Evolutionary conservation across 2,329 filamentous ascomycete species (phyloP), one percentile per base, ranked within the genome.

Genomic region (Ophiostoma piceae): DNA sequence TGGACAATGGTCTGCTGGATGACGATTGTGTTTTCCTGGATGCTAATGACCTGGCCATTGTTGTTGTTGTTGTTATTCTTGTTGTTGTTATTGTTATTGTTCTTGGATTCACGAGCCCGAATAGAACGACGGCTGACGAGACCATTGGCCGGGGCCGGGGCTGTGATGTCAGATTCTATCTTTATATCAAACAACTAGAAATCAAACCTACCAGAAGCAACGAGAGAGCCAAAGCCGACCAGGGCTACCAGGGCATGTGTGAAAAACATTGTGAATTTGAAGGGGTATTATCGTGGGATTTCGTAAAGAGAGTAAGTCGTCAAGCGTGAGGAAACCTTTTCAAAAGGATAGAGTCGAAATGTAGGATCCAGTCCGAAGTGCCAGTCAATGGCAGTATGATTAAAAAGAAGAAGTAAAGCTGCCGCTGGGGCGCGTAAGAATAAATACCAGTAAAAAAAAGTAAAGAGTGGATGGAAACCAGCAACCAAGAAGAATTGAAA

Each of bases 1-100:
- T 76, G 72, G 3, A 75, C 39, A 47, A 78, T 74, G 1, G 77
- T 77, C 74, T 79, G 76, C 66, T 78, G 74, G n/a, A 79, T 76
- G 69, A 77, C 76, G 35, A 78, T 66, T 26, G 75, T 73, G 66
- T 67, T 76, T 72, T 76, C 74, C 71, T 74, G 76, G 68, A 76
- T 67, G 7, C 73, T 74, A 54, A 72, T 68, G 35, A 29, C 67
- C 5, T 51, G 64, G 7, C 26, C 47, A 39, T 65, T 70, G 35
- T 66, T 68, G 26, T 67, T 68, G 37, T 68, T 70, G n/a, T 67
- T 76, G 72, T 78, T 74, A 43, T 76, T 75, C n/a, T 77, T 76
- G 68, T 75, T 76, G 19, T 76, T 69, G 57, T 75, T 74, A 41
- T 72, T 60, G 35, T 66, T 32, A 14, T 6, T 64, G 60, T 6